phyloP scores from a whole-genome alignment of 805 yeast species.

The Hanseniaspora jakobsenii region DNA sequence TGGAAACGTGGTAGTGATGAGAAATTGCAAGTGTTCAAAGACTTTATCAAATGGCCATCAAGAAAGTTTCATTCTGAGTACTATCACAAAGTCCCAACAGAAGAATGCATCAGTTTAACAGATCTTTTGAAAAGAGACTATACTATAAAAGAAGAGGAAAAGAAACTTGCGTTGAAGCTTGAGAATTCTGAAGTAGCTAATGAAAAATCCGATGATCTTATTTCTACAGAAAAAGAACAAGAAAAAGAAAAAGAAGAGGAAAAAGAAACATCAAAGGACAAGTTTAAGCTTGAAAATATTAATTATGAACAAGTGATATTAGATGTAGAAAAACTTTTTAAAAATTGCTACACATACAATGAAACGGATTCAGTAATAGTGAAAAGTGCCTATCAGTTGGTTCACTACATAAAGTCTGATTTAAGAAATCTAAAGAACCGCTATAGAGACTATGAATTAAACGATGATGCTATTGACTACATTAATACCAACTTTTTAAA shows the following conservation, averaged over 20 bases:
- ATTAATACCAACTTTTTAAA: conserved; percentile 16
- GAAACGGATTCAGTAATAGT: conserved; percentile 57
- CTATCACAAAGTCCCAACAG: conserved; percentile 48
- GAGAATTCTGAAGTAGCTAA: conserved; percentile 28
- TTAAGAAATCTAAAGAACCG: conserved; percentile 31
- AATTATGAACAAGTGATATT: conserved; percentile 34
- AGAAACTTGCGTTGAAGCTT: too few relatives aligned
- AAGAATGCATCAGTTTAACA: conserved; percentile 45
- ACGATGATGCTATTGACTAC: conserved; percentile 21
- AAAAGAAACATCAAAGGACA: conserved; percentile 9
- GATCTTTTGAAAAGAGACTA: conserved; percentile 43
- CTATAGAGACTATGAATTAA: conserved; percentile 24
- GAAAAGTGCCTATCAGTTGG: conserved; percentile 46
- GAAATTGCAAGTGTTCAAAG: conserved; percentile 29
- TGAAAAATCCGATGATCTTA: too few relatives aligned
- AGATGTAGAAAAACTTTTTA: conserved; percentile 56
- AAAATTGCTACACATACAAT: conserved; percentile 63
- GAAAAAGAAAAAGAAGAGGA: neutral
- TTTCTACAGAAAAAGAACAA: too few relatives aligned
- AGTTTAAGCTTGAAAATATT: conserved; percentile 18
- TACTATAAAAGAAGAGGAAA: conserved; percentile 19
- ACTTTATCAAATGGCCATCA: conserved; percentile 62
- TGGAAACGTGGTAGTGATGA: conserved; percentile 19
- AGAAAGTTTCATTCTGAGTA: conserved; percentile 70
- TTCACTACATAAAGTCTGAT: conserved; percentile 44